Percentiles rank a stretch among this genome's conserved stretches.
These are phyloP conservation scores for Alternaria sp. DNA, from an alignment of 2,329 filamentous ascomycete genomes.

Conservation along the genomic window DNA sequence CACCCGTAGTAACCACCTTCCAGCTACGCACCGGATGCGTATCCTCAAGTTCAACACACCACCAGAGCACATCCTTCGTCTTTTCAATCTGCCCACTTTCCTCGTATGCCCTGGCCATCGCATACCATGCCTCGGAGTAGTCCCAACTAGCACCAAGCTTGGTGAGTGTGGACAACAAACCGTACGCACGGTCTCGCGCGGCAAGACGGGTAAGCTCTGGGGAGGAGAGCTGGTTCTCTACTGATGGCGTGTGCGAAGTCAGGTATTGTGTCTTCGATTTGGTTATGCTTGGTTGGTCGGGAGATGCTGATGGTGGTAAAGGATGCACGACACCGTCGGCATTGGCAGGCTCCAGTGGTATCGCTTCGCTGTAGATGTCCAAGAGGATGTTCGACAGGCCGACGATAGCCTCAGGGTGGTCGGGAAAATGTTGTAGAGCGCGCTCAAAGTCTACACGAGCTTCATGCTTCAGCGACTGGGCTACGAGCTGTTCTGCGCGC, in stretches of 20 bases:
- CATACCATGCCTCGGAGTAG: slow-evolving; percentile 90
- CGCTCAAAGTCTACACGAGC: slow-evolving; percentile 83
- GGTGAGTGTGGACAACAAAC: slow-evolving; percentile 80
- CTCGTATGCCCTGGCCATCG: slow-evolving; percentile 86
- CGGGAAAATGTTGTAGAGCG: slow-evolving; percentile 77
- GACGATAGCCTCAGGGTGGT: slow-evolving; percentile 82
- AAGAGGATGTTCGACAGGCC: slow-evolving; percentile 85
- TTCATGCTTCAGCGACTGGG: slow-evolving; percentile 68
- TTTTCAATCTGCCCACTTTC: slow-evolving; percentile 84
- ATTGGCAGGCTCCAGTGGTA: slow-evolving; percentile 66
- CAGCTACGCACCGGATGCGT: slow-evolving; percentile 80
- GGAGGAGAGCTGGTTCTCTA: slow-evolving; percentile 59
- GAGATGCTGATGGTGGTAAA: slow-evolving; percentile 15
- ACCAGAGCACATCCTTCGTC: slow-evolving; percentile 93
- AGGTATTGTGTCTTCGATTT: slow-evolving; percentile 52
- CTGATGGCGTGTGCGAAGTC: slow-evolving; percentile 59
- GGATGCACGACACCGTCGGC: slow-evolving; percentile 18
- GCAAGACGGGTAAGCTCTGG: slow-evolving; percentile 84
- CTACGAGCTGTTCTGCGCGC: slow-evolving; percentile 72
- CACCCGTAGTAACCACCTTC: slow-evolving; percentile 66
- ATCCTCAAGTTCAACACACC: slow-evolving; percentile 96
- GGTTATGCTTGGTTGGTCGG: slow-evolving; percentile 7
- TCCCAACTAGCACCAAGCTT: slow-evolving; percentile 91
- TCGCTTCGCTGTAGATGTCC: slow-evolving; percentile 77
- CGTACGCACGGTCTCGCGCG: slow-evolving; percentile 87